Evolutionary conservation across 2,329 filamentous ascomycete species (phyloP), one percentile per base, ranked within the genome.

Genomic region (Huntiella bhutanensis): DNA sequence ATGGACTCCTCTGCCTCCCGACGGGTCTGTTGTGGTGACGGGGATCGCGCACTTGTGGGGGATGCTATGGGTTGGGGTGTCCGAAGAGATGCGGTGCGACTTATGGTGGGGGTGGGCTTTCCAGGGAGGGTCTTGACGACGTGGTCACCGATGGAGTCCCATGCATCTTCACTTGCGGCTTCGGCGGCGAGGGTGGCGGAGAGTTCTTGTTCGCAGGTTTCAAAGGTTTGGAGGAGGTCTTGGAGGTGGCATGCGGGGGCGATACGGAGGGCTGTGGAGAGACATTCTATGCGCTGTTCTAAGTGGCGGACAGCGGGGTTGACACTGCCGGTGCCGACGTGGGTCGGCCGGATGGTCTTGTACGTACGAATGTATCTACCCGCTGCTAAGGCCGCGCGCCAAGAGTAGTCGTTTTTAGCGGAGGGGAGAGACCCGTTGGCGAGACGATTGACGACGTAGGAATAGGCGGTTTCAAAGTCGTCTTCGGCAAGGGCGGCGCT

Each of bases 381-480:
- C n/a, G 82, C 80, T 53, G 80, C 72, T 38, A 88, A 67, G 3
- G 83, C 82, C 5, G 82, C 82, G 49, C 75, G 76, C 83, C 83
- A 91, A 1, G 81, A 80, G 60, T 80, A 79, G 49, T 81, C 70
- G 53, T 85, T 80, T 32, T 41, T 48, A 38, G 33, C 11, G 22
- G 41, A 47, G 12, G 33, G 11, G 61, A 55, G 13, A 48, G 52
- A 43, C 15, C 53, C 49, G 22, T 55, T 50, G 5, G 68, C 66
- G 0, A 91, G 66, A 16, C 80, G 73, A 55, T 77, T 85, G 41
- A 84, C 72, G 1, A 87, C 78, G 56, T 83, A 88, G 0, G 82
- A 87, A 58, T 88, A 91, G 8, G 83, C 83, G 0, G 83, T 91
- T 57, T 92, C 84, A 51, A 91, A 91, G 57, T 77, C 84, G 52